Conservation (phyloP, 73 alveolate species). For the Stentor coeruleus region DNA sequence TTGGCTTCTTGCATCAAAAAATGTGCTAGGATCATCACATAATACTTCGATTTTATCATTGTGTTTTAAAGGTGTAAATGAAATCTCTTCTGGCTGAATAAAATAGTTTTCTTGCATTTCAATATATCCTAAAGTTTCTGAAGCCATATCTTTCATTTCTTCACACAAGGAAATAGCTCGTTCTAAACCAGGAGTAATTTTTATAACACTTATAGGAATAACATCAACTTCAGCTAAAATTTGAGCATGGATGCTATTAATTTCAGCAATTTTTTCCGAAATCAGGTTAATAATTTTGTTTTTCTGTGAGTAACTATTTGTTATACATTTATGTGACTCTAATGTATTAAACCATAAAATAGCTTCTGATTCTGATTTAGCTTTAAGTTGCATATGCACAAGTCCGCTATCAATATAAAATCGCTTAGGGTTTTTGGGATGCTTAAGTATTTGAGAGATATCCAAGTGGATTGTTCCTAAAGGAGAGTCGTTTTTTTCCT, state of each 20-base stretch:
- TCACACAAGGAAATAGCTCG: neutral
- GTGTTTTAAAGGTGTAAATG: too few relatives aligned
- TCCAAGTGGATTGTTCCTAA: too few relatives aligned
- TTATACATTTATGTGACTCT: too few relatives aligned
- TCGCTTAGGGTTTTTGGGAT: too few relatives aligned
- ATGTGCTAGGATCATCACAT: slow-evolving; percentile 39
- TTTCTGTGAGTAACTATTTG: too few relatives aligned
- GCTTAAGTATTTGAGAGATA: too few relatives aligned
- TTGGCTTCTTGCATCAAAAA: slow-evolving; percentile 34
- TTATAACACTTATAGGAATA: neutral
- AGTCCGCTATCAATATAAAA: slow-evolving; percentile 34
- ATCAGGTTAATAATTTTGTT: neutral
- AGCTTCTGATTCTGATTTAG: slow-evolving; percentile 32
- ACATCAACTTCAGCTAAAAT: neutral
- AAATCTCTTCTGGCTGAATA: too few relatives aligned
- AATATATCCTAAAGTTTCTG: neutral
- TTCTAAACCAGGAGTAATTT: neutral
- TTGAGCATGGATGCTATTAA: neutral
- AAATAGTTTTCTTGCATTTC: too few relatives aligned
- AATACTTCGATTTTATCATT: too few relatives aligned
- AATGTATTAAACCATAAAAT: slow-evolving; percentile 47
- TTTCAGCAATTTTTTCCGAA: neutral
- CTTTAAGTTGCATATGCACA: slow-evolving; percentile 34
- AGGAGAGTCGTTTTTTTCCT: too few relatives aligned
- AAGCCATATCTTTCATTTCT: neutral